Base-by-base conservation (phyloP, 1,139 yeast species). In the Protomyces lactucae-debilis region DNA sequence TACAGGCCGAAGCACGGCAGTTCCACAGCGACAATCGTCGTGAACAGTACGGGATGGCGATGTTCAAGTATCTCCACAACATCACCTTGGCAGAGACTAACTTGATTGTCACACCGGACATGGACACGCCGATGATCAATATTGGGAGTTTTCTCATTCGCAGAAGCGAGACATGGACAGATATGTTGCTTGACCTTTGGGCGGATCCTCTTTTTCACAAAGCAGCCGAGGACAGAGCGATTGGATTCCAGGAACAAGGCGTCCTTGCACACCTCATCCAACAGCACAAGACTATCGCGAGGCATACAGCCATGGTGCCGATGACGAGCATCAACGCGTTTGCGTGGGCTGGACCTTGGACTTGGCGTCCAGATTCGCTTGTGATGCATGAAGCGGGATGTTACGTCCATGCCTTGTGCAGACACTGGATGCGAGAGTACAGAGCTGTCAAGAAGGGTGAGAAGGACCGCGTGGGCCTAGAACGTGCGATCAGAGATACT, bases 141-240 rank as follows among this genome's bases (percentile, higher is more conserved):
- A 75, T 78, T 1, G 79, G 79, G 5, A 74, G 78, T 3, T 73
- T 76, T 59, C 71, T 76, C 65, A 52, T 76, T 43, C 67, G 75
- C 21, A 28, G 32, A 28, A 70, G 76, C 35, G 70, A 75, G 3
- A 68, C 64, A 14, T 70, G 69, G 66, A 67, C 72, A 21, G 63
- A 60, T 28, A 36, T 64, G 59, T 64, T 72, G 28, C 61, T 73
- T 23, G 71, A 72, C 35, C 36, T 68, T 23, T 73, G 75, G 74
- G 69, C 66, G 45, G 73, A 70, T 52, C 72, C 69, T 5, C 48
- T 64, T 23, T 67, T 67, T 36, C 32, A 60, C 45, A 21, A 18
- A 21, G 21, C 23, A 18, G 25, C 25, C 9, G 65, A 66, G 4
- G 64, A 65, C 4, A 66, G 65, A 66, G 64, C 52, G 68, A 67